Evolutionary conservation across 441 rosid species (phyloP).

Genomic region (Erodium texanum): DNA sequence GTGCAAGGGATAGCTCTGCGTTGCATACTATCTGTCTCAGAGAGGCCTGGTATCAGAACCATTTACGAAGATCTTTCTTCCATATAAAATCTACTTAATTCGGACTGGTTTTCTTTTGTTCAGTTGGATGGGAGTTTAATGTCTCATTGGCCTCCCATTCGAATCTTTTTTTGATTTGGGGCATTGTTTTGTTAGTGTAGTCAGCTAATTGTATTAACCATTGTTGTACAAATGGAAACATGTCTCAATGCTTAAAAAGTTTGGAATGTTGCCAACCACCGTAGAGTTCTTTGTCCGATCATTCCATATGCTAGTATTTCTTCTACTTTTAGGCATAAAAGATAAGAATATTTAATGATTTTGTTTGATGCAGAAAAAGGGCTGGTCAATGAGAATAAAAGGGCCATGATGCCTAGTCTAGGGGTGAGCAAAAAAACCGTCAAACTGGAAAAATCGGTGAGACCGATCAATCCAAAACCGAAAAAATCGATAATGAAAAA

Average conservation of each 20-base stretch:
- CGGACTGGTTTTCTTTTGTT: background rate
- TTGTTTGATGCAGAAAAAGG: too few relatives aligned
- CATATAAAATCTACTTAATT: constrained; percentile 27
- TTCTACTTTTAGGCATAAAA: too few relatives aligned
- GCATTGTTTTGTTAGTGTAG: background rate
- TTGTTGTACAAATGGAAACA: background rate
- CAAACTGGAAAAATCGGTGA: too few relatives aligned
- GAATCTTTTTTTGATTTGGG: background rate
- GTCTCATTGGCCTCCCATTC: constrained; percentile 25
- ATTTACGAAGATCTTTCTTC: constrained; percentile 95
- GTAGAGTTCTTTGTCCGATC: too few relatives aligned
- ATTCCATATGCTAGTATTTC: too few relatives aligned
- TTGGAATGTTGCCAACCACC: too few relatives aligned
- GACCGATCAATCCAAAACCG: too few relatives aligned
- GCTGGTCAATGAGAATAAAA: too few relatives aligned
- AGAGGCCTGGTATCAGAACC: constrained; percentile 86
- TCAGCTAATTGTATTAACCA: background rate
- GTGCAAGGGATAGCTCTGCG: constrained; percentile 74
- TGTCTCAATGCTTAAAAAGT: constrained; percentile 2
- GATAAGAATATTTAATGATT: too few relatives aligned
- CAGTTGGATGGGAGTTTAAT: constrained; percentile 29
- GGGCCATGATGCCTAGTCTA: too few relatives aligned
- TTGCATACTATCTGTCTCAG: constrained; percentile 68
- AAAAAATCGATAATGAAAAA: too few relatives aligned
- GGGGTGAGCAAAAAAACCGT: too few relatives aligned